These are phyloP conservation scores for Rhodomyrtus psidioides DNA, from an alignment of 441 rosid genomes.

Conservation along the genomic window DNA sequence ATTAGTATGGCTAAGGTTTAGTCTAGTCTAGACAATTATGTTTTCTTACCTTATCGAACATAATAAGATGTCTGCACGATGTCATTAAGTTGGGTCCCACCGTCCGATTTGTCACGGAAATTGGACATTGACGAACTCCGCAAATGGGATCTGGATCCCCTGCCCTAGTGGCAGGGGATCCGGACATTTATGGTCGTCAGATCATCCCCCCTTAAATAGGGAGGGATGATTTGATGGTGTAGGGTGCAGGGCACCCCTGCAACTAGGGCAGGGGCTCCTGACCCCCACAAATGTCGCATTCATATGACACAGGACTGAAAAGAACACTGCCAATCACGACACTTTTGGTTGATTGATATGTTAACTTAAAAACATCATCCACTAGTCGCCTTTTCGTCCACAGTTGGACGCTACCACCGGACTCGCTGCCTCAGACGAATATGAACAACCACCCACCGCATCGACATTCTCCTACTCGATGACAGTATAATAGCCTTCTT, in stretches of 20 bases:
- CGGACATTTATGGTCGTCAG: no score
- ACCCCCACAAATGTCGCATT: no score
- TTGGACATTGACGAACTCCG: background rate
- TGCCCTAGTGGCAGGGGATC: no score
- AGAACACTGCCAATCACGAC: background rate
- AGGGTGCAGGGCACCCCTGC: no score
- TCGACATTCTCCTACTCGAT: no score
- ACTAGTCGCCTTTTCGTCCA: background rate
- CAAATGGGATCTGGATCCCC: no score
- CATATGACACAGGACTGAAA: background rate
- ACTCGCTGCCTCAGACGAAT: background rate
- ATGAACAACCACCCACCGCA: background rate
- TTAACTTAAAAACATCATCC: background rate
- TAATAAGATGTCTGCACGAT: background rate
- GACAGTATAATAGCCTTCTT: background rate
- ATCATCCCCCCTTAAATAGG: no score
- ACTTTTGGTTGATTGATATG: background rate
- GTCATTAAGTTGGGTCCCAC: background rate
- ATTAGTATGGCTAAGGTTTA: background rate
- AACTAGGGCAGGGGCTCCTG: no score
- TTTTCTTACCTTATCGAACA: background rate
- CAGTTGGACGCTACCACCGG: fast-evolving
- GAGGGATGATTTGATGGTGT: no score
- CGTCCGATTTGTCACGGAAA: background rate
- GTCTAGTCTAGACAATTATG: background rate